phyloP scores from a whole-genome alignment of 805 yeast genomes.

The Millerozyma acaciae region DNA sequence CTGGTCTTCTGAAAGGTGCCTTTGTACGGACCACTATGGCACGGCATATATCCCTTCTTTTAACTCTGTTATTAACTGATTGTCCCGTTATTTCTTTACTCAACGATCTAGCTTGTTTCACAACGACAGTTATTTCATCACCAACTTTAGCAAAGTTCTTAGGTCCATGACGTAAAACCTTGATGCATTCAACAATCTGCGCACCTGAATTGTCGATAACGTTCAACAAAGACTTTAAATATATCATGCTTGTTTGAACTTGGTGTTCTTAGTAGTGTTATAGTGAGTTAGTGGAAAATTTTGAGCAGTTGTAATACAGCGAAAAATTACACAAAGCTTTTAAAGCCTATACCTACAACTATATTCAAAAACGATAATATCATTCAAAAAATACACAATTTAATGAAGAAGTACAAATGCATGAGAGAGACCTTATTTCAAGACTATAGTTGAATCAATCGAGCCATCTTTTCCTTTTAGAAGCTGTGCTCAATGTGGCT shows the following conservation, averaged over 20 bases:
- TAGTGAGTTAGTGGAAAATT: too few species aligned
- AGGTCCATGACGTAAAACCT: conserved; percentile 87
- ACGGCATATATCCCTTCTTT: conserved; percentile 92
- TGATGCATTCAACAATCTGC: conserved; percentile 90
- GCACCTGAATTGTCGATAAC: conserved; percentile 97
- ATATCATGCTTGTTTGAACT: conserved; percentile 57
- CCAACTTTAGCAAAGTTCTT: conserved; percentile 80
- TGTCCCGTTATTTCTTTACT: conserved; percentile 70
- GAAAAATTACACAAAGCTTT: too few species aligned
- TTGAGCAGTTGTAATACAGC: too few species aligned
- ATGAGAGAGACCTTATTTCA: too few species aligned
- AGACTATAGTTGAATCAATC: too few species aligned
- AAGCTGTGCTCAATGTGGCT: conserved; percentile 33
- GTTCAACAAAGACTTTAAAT: conserved; percentile 79
- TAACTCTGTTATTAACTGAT: conserved; percentile 72
- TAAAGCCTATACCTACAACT: too few species aligned
- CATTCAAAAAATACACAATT: too few species aligned
- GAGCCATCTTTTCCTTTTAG: conserved; percentile 38
- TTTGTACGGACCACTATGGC: conserved; percentile 94
- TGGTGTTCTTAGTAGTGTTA: neutral
- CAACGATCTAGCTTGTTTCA: conserved; percentile 82
- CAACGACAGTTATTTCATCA: conserved; percentile 90
- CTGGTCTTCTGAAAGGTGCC: conserved; percentile 70
- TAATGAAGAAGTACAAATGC: too few species aligned
- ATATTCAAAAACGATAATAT: too few species aligned